Conservation (phyloP, 108 stramenopile genomes). For the Discostella pseudostelligera region DNA sequence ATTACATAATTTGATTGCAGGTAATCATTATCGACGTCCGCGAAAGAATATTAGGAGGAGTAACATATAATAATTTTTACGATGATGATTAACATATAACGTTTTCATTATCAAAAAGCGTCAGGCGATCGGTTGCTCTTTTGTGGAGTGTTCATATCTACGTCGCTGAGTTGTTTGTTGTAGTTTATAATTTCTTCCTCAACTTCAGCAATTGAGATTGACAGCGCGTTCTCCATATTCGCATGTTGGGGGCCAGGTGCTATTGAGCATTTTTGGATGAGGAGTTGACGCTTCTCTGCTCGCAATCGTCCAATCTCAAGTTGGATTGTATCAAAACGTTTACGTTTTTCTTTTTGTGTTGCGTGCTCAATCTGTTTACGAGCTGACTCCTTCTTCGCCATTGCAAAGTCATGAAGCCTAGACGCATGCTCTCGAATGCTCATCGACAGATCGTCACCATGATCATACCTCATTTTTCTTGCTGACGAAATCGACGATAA, state of each 20-base stretch:
- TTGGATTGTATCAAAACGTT: too few relatives aligned
- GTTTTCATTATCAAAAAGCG: too few relatives aligned
- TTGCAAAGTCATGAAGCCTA: background rate
- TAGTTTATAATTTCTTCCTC: too few relatives aligned
- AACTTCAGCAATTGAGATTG: background rate
- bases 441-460: background rate
- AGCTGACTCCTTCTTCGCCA: too few relatives aligned
- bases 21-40: background rate
- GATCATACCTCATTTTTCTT: background rate
- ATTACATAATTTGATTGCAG: background rate
- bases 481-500: background rate
- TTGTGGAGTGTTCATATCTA: too few relatives aligned
- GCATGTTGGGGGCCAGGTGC: background rate
- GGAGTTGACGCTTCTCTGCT: background rate
- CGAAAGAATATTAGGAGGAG: background rate
- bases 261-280: background rate
- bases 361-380: background rate
- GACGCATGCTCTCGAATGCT: slow-evolving; percentile 1
- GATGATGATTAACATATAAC: too few relatives aligned
- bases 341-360: slow-evolving; percentile 1
- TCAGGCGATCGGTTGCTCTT: too few relatives aligned
- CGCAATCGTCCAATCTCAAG: slow-evolving; percentile 1
- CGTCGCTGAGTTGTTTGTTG: too few relatives aligned
- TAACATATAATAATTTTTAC: background rate
- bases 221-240: background rate